phyloP scores from a whole-genome alignment of 2,329 filamentous ascomycete species.

The Pseudocercospora musae region DNA sequence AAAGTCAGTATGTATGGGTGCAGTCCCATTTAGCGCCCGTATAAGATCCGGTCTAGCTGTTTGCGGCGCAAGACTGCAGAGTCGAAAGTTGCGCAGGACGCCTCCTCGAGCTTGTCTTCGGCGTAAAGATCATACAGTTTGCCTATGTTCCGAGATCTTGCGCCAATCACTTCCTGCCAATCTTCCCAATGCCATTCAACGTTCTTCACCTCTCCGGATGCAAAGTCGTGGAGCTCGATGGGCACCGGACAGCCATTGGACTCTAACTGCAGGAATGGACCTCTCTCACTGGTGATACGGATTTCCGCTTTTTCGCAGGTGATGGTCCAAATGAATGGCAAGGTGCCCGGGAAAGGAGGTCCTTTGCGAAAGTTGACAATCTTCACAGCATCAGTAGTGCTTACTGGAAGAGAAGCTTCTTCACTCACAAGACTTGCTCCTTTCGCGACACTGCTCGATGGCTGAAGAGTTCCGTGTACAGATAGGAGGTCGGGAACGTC shows the following conservation, averaged over 20 bases:
- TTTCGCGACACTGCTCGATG: constrained; percentile 11
- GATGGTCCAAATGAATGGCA: constrained; percentile 27
- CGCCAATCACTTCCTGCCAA: constrained; percentile 32
- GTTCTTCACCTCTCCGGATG: constrained; percentile 28
- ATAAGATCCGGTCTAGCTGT: constrained; percentile 40
- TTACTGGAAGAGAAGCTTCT: neutral
- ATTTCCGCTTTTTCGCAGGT: constrained; percentile 28
- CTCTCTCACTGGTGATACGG: constrained; percentile 17
- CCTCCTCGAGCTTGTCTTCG: constrained; percentile 25
- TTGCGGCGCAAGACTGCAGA: constrained; percentile 49
- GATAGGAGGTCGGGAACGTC: constrained; percentile 29
- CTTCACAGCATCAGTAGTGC: neutral
- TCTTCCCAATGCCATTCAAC: constrained; percentile 44
- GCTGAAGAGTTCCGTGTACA: constrained; percentile 21
- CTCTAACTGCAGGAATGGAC: constrained; percentile 20
- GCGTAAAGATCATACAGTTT: constrained; percentile 35
- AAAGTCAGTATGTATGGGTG: neutral
- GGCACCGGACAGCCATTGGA: constrained; percentile 19
- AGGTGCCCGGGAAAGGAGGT: constrained; percentile 24
- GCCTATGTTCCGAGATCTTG: constrained; percentile 24
- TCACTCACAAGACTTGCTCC: constrained; percentile 20
- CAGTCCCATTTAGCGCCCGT: neutral
- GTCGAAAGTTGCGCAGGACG: constrained; percentile 38
- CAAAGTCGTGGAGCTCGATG: constrained; percentile 31
- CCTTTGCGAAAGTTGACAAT: constrained; percentile 19